A percentile compares a stretch with the other conserved stretches of the same genome.
Conservation (phyloP, 2,329 filamentous ascomycete genomes). For the Coleophoma cylindrospora region DNA sequence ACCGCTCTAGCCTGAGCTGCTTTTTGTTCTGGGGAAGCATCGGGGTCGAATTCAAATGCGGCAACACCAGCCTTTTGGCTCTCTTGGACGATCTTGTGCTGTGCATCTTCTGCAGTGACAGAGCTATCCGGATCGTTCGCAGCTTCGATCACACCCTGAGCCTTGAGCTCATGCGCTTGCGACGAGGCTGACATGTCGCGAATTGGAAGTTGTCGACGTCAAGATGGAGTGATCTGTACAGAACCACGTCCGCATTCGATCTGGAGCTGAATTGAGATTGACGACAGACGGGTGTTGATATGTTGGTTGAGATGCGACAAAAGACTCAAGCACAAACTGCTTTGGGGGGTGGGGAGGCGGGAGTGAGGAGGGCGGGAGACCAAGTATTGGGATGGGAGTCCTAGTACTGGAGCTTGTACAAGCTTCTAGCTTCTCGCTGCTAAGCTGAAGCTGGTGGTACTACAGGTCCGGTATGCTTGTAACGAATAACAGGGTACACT, state of each 20-base stretch:
- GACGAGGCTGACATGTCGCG: conserved; percentile 13
- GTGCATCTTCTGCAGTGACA: conserved; percentile 65
- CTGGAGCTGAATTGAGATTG: no score
- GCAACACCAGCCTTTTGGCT: conserved; percentile 73
- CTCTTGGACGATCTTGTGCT: conserved; percentile 70
- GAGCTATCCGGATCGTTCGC: conserved; percentile 65
- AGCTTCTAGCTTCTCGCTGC: no score
- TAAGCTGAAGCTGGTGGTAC: no score
- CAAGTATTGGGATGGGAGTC: no score
- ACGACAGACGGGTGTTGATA: no score
- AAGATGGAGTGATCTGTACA: conserved; percentile 7
- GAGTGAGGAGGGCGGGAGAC: no score
- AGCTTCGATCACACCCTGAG: conserved; percentile 74
- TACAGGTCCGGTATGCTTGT: no score
- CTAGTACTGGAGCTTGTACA: no score
- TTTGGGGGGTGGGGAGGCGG: no score
- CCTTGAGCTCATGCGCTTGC: conserved; percentile 63
- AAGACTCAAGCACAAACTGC: no score
- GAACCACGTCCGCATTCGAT: not conserved
- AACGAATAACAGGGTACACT: no score
- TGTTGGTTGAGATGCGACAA: no score
- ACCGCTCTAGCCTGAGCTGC: conserved; percentile 73
- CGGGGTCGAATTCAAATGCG: conserved; percentile 81
- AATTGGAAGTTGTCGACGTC: conserved; percentile 5
- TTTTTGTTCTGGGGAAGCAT: conserved; percentile 82